phyloP scores from a whole-genome alignment of 257 asterid genomes.

The Solanum ahanhuiri region DNA sequence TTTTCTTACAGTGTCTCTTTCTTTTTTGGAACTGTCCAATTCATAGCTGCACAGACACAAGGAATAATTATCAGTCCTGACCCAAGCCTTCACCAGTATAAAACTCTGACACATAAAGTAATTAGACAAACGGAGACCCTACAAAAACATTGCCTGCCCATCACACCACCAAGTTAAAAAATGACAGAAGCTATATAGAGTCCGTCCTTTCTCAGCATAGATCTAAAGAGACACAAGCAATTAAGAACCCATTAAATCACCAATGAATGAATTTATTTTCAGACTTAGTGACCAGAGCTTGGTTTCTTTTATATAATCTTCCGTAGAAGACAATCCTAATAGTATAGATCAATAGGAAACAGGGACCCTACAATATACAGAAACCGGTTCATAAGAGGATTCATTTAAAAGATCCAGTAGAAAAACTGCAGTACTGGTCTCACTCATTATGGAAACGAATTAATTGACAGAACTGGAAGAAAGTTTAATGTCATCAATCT shows the following conservation, averaged over 20 bases:
- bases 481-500: not conserved
- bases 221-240: not conserved
- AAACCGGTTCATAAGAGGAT: not conserved
- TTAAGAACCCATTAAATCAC: not conserved
- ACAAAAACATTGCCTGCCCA: not conserved
- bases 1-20: conserved; percentile 41
- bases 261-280: not conserved
- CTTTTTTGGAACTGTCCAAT: conserved; percentile 54
- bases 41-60: conserved; percentile 46
- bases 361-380: not conserved
- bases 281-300: not conserved
- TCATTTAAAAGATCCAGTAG: not conserved
- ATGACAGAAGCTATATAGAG: not conserved
- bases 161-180: not conserved
- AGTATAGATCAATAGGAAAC: not conserved
- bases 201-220: not conserved
- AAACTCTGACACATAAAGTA: not conserved
- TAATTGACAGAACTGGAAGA: not conserved
- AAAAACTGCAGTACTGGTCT: not conserved
- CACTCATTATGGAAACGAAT: not conserved
- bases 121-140: not conserved
- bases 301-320: not conserved
- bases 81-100: not conserved
- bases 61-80: not conserved
- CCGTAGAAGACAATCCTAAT: not conserved